These are phyloP conservation scores for Geotrichum ghanense DNA, from an alignment of 805 yeast species.

Conservation along the genomic window DNA sequence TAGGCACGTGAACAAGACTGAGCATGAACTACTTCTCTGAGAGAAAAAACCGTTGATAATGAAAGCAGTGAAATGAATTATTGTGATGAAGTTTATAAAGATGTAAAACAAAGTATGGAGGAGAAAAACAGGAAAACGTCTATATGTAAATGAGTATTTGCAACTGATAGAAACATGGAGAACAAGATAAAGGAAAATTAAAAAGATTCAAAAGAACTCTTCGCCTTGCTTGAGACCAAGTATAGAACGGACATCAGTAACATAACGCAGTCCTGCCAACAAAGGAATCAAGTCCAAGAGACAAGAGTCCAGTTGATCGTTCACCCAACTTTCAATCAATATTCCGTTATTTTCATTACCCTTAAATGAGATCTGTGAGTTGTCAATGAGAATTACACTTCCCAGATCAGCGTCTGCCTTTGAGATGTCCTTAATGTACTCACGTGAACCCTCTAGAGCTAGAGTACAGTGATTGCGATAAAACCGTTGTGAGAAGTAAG, in stretches of 20 bases:
- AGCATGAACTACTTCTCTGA: no score
- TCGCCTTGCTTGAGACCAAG: slow-evolving; percentile 70
- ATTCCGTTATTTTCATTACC: slow-evolving; percentile 69
- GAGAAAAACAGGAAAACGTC: no score
- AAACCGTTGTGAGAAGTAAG: slow-evolving; percentile 45
- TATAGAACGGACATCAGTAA: slow-evolving; percentile 75
- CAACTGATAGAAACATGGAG: no score
- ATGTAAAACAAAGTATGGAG: no score
- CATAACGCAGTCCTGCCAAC: slow-evolving; percentile 59
- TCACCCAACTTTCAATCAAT: slow-evolving; percentile 94
- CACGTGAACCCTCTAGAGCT: slow-evolving; percentile 46
- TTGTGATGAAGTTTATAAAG: no score
- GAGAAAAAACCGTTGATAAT: no score
- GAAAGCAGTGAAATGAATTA: no score
- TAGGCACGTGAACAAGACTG: no score
- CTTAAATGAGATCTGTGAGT: slow-evolving; percentile 84
- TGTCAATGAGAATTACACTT: slow-evolving; percentile 71
- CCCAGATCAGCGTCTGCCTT: slow-evolving; percentile 46
- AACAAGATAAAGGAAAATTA: not conserved
- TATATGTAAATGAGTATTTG: no score
- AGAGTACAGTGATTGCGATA: slow-evolving; percentile 72
- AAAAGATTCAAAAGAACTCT: not conserved
- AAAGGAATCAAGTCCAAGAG: slow-evolving; percentile 73
- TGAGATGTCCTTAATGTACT: slow-evolving; percentile 70
- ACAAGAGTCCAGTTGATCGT: slow-evolving; percentile 86